Conservation (phyloP, 352 stramenopile species). For the Pythium myriotylum region DNA sequence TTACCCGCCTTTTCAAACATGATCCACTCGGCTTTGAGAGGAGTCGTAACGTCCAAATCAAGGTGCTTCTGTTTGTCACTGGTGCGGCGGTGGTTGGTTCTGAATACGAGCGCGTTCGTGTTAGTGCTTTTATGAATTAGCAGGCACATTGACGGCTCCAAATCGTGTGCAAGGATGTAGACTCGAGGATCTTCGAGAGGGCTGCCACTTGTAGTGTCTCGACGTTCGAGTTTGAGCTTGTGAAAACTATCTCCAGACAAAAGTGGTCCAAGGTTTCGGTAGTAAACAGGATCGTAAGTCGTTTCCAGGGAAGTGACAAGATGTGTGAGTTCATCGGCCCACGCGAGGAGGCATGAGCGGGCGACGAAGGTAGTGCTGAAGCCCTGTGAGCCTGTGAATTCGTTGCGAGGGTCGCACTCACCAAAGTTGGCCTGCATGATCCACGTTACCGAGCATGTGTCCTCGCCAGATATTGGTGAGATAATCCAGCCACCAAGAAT, state of each 20-base stretch:
- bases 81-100: conserved; percentile 35
- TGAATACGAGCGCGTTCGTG: conserved; percentile 59
- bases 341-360: conserved; percentile 43
- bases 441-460: conserved; percentile 72
- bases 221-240: conserved; percentile 43
- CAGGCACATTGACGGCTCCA: conserved; percentile 53
- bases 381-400: conserved; percentile 58
- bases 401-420: conserved; percentile 46
- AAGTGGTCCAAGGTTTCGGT: conserved; percentile 54
- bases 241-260: conserved; percentile 41
- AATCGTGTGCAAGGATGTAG: conserved; percentile 47
- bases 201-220: conserved; percentile 30
- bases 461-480: conserved; percentile 54
- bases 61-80: conserved; percentile 18
- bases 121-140: conserved; percentile 67
- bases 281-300: conserved; percentile 55
- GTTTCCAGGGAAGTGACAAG: conserved; percentile 44
- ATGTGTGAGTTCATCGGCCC: conserved; percentile 59
- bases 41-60: conserved; percentile 36
- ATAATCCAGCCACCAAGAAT: conserved; percentile 74
- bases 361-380: conserved; percentile 34
- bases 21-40: conserved; percentile 63
- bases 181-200: conserved; percentile 43
- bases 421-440: conserved; percentile 83
- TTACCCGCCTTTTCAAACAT: conserved; percentile 72